Conservation (phyloP, 768 basidiomycete genomes). For the Chiua virens region DNA sequence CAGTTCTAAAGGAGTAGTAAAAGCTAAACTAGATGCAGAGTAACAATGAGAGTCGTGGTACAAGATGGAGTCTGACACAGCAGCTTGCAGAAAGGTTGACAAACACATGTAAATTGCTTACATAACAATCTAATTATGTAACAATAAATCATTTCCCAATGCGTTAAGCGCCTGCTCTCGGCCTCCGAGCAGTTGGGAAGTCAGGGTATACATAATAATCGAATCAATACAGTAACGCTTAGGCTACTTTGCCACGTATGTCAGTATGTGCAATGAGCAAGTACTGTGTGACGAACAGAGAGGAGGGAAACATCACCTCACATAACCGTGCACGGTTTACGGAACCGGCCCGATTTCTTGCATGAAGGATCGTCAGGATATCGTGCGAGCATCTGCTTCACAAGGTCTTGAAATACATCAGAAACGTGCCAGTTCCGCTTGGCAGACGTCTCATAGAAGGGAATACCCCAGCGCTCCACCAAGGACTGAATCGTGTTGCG, state of each 20-base stretch:
- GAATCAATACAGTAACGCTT: slow-evolving; percentile 5
- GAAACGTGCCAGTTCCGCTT: slow-evolving; percentile 79
- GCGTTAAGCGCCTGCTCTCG: no score
- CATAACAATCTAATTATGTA: background rate
- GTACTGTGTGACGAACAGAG: slow-evolving; percentile 8
- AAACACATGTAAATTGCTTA: slow-evolving; percentile 10
- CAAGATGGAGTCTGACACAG: slow-evolving; percentile 11
- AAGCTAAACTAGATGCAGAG: slow-evolving; percentile 1
- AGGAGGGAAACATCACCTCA: slow-evolving; percentile 21
- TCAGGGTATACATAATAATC: slow-evolving; percentile 13
- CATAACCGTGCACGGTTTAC: slow-evolving; percentile 38
- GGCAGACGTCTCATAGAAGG: slow-evolving; percentile 86
- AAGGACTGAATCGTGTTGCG: slow-evolving; percentile 61
- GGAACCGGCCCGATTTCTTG: slow-evolving; percentile 29
- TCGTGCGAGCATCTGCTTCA: slow-evolving; percentile 68
- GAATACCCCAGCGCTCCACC: slow-evolving; percentile 65
- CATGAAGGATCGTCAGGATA: slow-evolving; percentile 50
- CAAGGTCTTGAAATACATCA: slow-evolving; percentile 76
- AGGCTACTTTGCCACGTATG: slow-evolving; percentile 4
- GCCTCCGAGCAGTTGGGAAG: no score
- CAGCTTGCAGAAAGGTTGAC: slow-evolving; percentile 17
- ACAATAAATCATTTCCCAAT: background rate
- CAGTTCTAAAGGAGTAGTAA: background rate
- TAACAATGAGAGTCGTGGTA: slow-evolving; percentile 20
- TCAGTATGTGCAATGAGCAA: background rate